Base-by-base conservation (phyloP, 805 yeast species). In the Candida alai region DNA sequence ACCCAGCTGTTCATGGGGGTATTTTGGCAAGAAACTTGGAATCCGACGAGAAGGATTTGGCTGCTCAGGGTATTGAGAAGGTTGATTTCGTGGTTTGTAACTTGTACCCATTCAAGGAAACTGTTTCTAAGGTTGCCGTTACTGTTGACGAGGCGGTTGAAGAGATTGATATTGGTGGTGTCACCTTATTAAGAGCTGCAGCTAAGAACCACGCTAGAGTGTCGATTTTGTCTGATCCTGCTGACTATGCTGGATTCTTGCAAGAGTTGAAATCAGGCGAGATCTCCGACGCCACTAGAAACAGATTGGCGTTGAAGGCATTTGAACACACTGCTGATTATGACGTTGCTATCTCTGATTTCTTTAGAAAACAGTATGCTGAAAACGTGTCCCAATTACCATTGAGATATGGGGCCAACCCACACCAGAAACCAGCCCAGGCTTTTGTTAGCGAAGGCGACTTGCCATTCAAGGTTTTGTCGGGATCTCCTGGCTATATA, bases 391-490 rank as follows among this genome's bases (percentile, higher is more conserved):
- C 93, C 36, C 97, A 90, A 75, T 73, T 93, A 63, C 90, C 97
- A 19, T 76, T 93, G 54, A 82, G 98, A 72, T 93, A 93, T 64
- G 98, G 98, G 62, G 96, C 96, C 40, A 93, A 93, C 73, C 98
- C 98, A 41, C 97, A 93, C 65, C 98, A 93, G 73, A 93, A 87
- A 67, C 98, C 98, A 32, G 97, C 98, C 19, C 98, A 93, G 73
- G 96, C 97, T 35, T 93, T 65, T 56, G 95, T 93, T 38, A 61
- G 80, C 39, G 76, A 80, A 47, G 96, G 94, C 52, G 84, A 82
- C 47, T 75, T 93, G 47, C 98, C 98, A 32, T 90, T 93, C 74
- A 84, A 84, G 68, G 97, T 90, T 18, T 72, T 93, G 51, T 70
- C 80, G 48, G 98, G 98, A 40, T 82, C 96, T 37, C 98, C 98